A percentile compares a stretch with the other conserved stretches of the same genome.
Conservation (phyloP, 106 monocot species). For the Amphibolis antarctica region DNA sequence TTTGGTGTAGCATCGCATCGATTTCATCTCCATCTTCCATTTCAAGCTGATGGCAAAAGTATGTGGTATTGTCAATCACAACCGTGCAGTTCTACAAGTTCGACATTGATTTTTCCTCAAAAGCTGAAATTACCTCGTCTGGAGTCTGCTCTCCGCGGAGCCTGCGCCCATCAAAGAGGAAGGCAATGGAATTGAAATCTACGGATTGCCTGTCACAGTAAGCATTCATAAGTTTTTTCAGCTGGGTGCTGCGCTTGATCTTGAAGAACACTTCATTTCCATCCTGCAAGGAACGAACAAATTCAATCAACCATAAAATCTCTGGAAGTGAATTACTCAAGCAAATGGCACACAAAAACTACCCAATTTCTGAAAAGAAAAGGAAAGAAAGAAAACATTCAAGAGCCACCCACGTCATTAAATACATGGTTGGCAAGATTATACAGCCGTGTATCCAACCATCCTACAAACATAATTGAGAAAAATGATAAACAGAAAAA, state of each 20-base stretch:
- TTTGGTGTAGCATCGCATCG: conserved; percentile 27
- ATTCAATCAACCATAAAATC: no score
- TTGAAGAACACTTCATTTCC: conserved; percentile 43
- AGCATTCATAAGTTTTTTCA: conserved; percentile 41
- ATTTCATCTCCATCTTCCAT: conserved; percentile 29
- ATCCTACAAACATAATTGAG: no score
- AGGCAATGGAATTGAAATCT: conserved; percentile 37
- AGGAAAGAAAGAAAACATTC: no score
- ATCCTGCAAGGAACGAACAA: conserved; percentile 23
- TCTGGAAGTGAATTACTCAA: no score
- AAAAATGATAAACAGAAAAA: no score
- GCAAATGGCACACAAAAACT: no score
- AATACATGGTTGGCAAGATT: no score
- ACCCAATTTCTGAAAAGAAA: no score
- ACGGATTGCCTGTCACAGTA: conserved; percentile 34
- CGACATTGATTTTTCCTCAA: no score
- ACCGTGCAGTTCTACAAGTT: no score
- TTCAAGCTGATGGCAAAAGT: conserved; percentile 8
- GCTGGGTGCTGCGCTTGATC: conserved; percentile 45
- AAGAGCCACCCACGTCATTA: no score
- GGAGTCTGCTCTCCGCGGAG: conserved; percentile 43
- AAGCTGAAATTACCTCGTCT: conserved; percentile 22
- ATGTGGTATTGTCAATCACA: not conserved
- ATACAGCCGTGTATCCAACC: no score
- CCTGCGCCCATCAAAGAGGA: conserved; percentile 37